Evolutionary conservation across 2,329 filamentous ascomycete genomes (phyloP).

Genomic region (Trichoderma cornu-damae): DNA sequence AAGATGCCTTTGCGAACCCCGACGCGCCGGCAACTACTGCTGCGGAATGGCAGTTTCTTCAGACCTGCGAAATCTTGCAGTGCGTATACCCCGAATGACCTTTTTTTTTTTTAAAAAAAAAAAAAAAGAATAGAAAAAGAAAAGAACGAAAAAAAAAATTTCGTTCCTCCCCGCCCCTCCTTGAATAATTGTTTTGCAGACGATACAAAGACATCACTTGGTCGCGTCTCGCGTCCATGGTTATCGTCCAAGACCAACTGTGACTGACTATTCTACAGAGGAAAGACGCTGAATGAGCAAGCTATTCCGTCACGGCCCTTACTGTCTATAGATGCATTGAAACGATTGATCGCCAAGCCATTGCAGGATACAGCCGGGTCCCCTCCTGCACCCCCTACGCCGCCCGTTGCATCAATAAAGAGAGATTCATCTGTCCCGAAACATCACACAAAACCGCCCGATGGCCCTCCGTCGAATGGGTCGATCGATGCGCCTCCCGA

Average conservation of each 20-base stretch:
- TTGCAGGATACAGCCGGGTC: constrained; percentile 22
- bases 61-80: constrained; percentile 55
- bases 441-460: constrained; percentile 19
- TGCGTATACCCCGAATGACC: constrained; percentile 38
- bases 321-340: constrained; percentile 41
- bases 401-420: constrained; percentile 18
- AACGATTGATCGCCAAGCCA: constrained; percentile 34
- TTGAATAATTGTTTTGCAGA: too few relatives aligned
- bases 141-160: constrained; percentile 5
- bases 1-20: constrained; percentile 51
- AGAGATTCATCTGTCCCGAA: constrained; percentile 16
- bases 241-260: neutral
- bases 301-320: constrained; percentile 48
- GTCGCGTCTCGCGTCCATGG: constrained; percentile 17
- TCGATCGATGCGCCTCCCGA: neutral
- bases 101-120: constrained; percentile 19
- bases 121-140: neutral
- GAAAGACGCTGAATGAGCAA: constrained; percentile 45
- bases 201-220: neutral
- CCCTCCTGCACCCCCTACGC: constrained; percentile 12
- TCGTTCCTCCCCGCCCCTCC: too few relatives aligned
- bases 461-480: neutral
- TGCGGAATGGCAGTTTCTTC: constrained; percentile 52
- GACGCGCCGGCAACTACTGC: constrained; percentile 51
- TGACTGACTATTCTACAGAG: constrained; percentile 29